phyloP scores from a whole-genome alignment of 768 basidiomycete species.

The Leucocoprinus birnbaumii region DNA sequence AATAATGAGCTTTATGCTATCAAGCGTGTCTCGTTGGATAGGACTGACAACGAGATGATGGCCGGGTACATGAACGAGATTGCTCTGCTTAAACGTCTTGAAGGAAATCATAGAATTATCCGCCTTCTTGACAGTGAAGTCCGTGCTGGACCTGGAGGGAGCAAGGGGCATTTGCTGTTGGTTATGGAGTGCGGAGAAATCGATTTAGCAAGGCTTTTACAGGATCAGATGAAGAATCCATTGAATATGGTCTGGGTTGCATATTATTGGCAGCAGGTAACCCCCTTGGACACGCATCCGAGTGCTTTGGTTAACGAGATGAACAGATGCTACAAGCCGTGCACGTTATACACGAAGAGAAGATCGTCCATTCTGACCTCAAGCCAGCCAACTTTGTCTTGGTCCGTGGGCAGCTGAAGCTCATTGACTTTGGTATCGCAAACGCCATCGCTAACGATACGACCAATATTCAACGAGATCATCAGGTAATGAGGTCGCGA shows the following conservation, averaged over 20 bases:
- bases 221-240: slow-evolving; percentile 80
- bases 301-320: background rate
- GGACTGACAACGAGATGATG: slow-evolving; percentile 86
- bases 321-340: slow-evolving; percentile 95
- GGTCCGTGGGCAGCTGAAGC: slow-evolving; percentile 90
- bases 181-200: slow-evolving; percentile 98
- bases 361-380: slow-evolving; percentile 97
- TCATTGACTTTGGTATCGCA: slow-evolving; percentile 99
- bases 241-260: slow-evolving; percentile 93
- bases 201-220: slow-evolving; percentile 81
- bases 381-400: slow-evolving; percentile 99
- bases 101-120: slow-evolving; percentile 91
- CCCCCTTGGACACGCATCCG: slow-evolving; percentile 16
- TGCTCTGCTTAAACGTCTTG: slow-evolving; percentile 86
- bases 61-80: slow-evolving; percentile 97
- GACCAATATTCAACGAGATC: slow-evolving; percentile 95
- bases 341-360: slow-evolving; percentile 97
- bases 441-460: slow-evolving; percentile 99
- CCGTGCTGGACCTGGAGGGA: slow-evolving; percentile 64
- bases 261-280: slow-evolving; percentile 95
- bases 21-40: slow-evolving; percentile 89
- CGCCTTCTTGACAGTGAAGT: slow-evolving; percentile 89
- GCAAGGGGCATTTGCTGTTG: slow-evolving; percentile 74
- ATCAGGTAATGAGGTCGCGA: slow-evolving; percentile 63
- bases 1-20: slow-evolving; percentile 81